Evolutionary conservation across 2,329 filamentous ascomycete species (phyloP).

Genomic region (Colletotrichum cordylinicola): DNA sequence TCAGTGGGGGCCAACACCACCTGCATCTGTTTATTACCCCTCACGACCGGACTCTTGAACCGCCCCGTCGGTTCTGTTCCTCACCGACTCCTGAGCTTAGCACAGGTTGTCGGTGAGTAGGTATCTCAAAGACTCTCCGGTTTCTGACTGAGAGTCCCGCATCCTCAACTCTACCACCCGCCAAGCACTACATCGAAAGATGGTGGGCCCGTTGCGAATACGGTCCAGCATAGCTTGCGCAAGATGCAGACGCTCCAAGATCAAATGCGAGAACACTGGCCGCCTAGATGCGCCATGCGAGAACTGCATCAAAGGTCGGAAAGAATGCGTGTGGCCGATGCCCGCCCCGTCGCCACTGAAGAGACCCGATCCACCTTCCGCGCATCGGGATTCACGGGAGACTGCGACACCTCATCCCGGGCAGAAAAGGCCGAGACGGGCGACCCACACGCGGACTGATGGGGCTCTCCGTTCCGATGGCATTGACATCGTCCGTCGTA

Average conservation of each 20-base stretch:
- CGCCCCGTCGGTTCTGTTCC: background rate
- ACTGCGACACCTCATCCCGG: constrained; percentile 46
- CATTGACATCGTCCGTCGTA: constrained; percentile 62
- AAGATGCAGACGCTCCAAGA: constrained; percentile 79
- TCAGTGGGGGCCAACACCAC: background rate
- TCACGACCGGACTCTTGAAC: background rate
- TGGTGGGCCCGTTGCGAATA: constrained; percentile 54
- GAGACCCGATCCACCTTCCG: constrained; percentile 41
- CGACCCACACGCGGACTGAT: constrained; percentile 24
- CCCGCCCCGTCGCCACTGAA: constrained; percentile 38
- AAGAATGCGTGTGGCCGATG: constrained; percentile 75
- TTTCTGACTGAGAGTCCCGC: background rate
- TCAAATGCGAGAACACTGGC: constrained; percentile 79
- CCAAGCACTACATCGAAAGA: constrained; percentile 6
- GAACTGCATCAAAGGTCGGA: constrained; percentile 74
- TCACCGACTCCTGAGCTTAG: background rate
- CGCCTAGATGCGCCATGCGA: constrained; percentile 65
- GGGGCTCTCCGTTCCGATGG: constrained; percentile 54
- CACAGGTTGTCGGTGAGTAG: background rate
- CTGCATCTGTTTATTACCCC: background rate
- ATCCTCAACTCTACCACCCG: background rate
- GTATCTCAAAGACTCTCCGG: background rate
- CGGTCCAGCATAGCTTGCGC: constrained; percentile 81
- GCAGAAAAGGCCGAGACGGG: constrained; percentile 45
- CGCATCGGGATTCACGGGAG: constrained; percentile 30